Conservation (phyloP, 2,329 filamentous ascomycete genomes). For the Penicillium sp. region DNA sequence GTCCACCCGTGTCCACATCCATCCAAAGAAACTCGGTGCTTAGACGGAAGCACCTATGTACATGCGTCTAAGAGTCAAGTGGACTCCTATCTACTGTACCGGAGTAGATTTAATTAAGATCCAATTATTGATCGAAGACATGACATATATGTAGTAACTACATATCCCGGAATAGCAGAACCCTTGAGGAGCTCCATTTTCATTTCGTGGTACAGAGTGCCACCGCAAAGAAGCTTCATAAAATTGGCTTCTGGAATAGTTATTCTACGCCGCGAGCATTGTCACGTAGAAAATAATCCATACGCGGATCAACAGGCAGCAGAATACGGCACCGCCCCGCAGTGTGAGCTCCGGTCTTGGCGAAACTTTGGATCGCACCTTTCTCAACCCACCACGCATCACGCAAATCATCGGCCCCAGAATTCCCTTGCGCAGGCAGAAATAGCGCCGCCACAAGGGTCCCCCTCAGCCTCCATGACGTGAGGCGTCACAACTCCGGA, state of each 20-base stretch:
- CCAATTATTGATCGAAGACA: not conserved
- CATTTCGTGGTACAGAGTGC: not conserved
- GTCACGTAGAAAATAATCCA: not conserved
- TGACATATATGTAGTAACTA: not conserved
- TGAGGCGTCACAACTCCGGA: not conserved
- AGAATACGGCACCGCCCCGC: not conserved
- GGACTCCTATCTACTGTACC: no score
- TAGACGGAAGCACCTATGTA: no score
- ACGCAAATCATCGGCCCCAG: not conserved
- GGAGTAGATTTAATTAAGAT: not conserved
- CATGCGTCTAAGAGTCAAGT: no score
- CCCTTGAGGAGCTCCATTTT: not conserved
- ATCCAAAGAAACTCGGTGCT: not conserved
- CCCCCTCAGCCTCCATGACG: not conserved
- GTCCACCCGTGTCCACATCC: not conserved
- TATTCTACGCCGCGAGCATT: not conserved
- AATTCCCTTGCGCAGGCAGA: not conserved
- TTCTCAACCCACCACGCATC: not conserved
- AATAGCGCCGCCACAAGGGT: not conserved
- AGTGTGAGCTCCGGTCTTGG: not conserved
- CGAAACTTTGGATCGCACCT: not conserved
- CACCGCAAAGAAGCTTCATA: not conserved
- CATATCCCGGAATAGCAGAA: not conserved
- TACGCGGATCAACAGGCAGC: not conserved
- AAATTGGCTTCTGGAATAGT: not conserved